Conservation (phyloP, 768 basidiomycete genomes). For the Sutorius australiensis region DNA sequence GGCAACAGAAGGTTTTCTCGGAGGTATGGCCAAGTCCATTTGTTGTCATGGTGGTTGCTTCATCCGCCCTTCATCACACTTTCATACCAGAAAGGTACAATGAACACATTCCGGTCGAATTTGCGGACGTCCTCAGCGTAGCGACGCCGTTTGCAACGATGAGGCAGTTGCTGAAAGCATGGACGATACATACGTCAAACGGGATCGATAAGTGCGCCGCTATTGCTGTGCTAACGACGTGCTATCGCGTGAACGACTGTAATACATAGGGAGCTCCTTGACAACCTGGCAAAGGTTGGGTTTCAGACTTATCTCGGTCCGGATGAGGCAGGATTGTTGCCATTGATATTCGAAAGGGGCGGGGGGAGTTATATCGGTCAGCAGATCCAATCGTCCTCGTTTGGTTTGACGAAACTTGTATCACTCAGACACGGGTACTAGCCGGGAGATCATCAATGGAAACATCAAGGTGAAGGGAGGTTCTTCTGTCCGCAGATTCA, state of each 20-base stretch:
- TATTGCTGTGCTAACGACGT: neutral
- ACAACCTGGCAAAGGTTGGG: conserved; percentile 34
- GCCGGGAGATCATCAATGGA: conserved; percentile 44
- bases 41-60: neutral
- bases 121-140: conserved; percentile 22
- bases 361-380: conserved; percentile 41
- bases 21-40: conserved; percentile 7
- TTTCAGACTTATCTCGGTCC: conserved; percentile 38
- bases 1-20: conserved; percentile 4
- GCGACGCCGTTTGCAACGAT: conserved; percentile 22
- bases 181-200: conserved; percentile 3
- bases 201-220: conserved; percentile 22
- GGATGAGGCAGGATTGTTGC: conserved; percentile 35
- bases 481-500: conserved; percentile 26
- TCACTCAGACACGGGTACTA: conserved; percentile 36
- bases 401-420: neutral
- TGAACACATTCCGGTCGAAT: conserved; percentile 23
- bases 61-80: neutral
- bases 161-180: conserved; percentile 11
- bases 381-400: neutral
- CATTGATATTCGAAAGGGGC: conserved; percentile 28
- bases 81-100: conserved; percentile 23
- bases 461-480: conserved; percentile 49
- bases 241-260: neutral
- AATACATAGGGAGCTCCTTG: conserved; percentile 34